Percentiles rank a stretch among this genome's conserved stretches.
Evolutionary conservation across 306 rosid species (phyloP).

Genomic region (Cucumis melo): DNA sequence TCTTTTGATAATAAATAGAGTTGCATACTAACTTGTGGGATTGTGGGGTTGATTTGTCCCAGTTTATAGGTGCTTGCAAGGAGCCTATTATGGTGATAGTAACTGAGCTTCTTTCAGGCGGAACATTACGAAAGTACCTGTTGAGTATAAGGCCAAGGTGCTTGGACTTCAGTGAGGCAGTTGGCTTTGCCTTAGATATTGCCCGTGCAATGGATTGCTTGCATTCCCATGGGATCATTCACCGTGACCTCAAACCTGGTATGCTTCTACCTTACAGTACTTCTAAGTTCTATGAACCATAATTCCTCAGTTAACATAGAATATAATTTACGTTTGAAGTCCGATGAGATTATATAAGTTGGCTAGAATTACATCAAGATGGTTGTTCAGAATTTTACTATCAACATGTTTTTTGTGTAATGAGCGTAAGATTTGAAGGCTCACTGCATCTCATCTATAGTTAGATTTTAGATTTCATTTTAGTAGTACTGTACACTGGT

Average conservation of each 20-base stretch:
- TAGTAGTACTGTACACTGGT: neutral
- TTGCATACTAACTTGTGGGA: slow-evolving; percentile 16
- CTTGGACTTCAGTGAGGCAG: slow-evolving; percentile 36
- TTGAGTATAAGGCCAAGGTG: slow-evolving; percentile 36
- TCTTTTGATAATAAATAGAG: neutral
- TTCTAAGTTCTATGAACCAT: neutral
- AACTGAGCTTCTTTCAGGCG: slow-evolving; percentile 62
- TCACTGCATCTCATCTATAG: neutral
- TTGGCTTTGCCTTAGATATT: slow-evolving; percentile 44
- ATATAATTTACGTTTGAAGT: neutral
- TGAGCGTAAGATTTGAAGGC: neutral
- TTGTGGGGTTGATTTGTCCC: slow-evolving; percentile 16
- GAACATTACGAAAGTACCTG: slow-evolving; percentile 50
- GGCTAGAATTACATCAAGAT: neutral
- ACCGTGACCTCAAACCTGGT: slow-evolving; percentile 69
- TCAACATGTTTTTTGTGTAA: neutral
- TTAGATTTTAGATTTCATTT: neutral
- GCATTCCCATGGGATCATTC: slow-evolving; percentile 65
- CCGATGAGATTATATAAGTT: neutral
- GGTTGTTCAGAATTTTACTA: neutral
- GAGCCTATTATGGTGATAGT: slow-evolving; percentile 71
- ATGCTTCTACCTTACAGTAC: slow-evolving; percentile 1
- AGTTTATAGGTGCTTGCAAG: slow-evolving; percentile 74
- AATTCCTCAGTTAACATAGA: neutral
- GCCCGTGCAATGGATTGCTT: slow-evolving; percentile 53